Conservation (phyloP, 1,139 yeast genomes). For the Nakaseomyces delphensis region DNA sequence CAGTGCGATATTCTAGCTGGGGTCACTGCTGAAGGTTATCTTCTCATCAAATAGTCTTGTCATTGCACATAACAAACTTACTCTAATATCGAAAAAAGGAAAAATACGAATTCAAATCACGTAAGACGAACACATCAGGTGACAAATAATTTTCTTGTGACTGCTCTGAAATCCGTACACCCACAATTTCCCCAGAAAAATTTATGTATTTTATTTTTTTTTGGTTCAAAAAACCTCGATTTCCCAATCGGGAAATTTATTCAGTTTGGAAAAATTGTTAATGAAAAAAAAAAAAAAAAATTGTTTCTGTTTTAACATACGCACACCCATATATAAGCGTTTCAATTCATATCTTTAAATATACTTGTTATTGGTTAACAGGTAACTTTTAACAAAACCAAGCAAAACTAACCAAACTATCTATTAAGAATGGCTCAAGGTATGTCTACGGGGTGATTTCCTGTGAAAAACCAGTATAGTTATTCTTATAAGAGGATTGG, state of each 20-base stretch:
- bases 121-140: neutral
- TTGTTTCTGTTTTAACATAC: too few species aligned
- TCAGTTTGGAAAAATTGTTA: too few species aligned
- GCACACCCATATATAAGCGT: too few species aligned
- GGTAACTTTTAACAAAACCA: neutral
- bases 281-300: neutral
- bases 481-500: constrained; percentile 20
- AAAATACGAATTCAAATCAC: neutral
- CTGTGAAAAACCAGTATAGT: constrained; percentile 33
- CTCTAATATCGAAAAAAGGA: too few species aligned
- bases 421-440: constrained; percentile 33
- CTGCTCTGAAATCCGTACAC: neutral
- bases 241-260: too few species aligned
- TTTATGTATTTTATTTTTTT: neutral
- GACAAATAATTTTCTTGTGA: neutral
- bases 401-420: constrained; percentile 1
- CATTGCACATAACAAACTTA: too few species aligned
- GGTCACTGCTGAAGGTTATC: too few species aligned
- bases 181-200: neutral
- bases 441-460: constrained; percentile 34
- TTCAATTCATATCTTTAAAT: too few species aligned
- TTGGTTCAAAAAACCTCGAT: neutral
- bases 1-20: too few species aligned
- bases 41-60: too few species aligned
- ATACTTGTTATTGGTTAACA: too few species aligned